Base-by-base conservation (phyloP, 257 asterid species). In the Lycium barbarum region DNA sequence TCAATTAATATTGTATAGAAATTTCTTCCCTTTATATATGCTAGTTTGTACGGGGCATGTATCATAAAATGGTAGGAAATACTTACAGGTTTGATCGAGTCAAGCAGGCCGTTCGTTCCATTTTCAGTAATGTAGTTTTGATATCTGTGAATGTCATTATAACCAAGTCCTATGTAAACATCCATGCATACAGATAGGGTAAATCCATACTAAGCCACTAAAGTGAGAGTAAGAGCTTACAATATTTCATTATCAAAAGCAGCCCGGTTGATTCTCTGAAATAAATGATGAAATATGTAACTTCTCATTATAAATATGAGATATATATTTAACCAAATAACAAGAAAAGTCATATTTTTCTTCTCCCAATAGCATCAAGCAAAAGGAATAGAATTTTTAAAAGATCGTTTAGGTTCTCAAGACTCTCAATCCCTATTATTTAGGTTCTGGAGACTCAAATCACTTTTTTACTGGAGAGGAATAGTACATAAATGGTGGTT, bases 1-100 rank as follows among this genome's bases (percentile, higher is more conserved):
- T 10, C 33, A 79, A 57, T 36, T 58, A 17, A 15, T 18, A n/a
- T 67, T 79, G 82, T 12, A 18, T 35, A 43, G 11, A 33, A 26
- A 80, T 81, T 10, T 85, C 51, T 59, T 35, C 61, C 38, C 68
- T 45, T 9, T 22, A 26, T 3, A 78, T 78, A 14, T 51, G 45
- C 22, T 22, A 13, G 3, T 78, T 9, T 83, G 20, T 86, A 59
- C 85, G 86, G 78, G 73, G 76, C 65, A 66, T 81, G 47, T 80
- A 43, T 87, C 66, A 79, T 55, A 36, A 83, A 86, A 85, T 17
- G 65, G 38, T 68, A 36, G 57, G 53, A 51, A 87, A 7, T 47
- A 85, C 97, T 33, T 93, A 97, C 99, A 59, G 99, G 99, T 83
- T 66, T 91, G 88, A 94, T 91, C 83, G 85, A 87, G 87, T 93